These are phyloP conservation scores for cucumber (Cucumis sativus) DNA, from an alignment of 306 rosid genomes.

Conservation along the genomic window Cucumber_9930_V3 NC_026661.2:3477001-3477500, in stretches of 20 bases:
- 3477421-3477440: conserved; percentile 54
- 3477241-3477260: conserved; percentile 53
- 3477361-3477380: conserved; percentile 28
- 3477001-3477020: conserved; percentile 90
- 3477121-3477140: conserved; percentile 83
- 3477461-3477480: conserved; percentile 49
- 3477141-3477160: conserved; percentile 90
- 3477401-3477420: conserved; percentile 32
- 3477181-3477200: conserved; percentile 84
- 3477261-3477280: conserved; percentile 68
- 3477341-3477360: conserved; percentile 27
- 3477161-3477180: conserved; percentile 94
- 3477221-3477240: conserved; percentile 56
- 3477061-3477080: conserved; percentile 81
- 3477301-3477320: conserved; percentile 49
- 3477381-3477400: conserved; percentile 40
- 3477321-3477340: conserved; percentile 24
- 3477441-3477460: conserved; percentile 71
- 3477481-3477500: not conserved
- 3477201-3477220: conserved; percentile 66
- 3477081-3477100: conserved; percentile 85
- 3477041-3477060: conserved; percentile 84
- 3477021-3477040: conserved; percentile 97
- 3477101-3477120: conserved; percentile 84
- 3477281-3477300: conserved; percentile 51